Base-by-base conservation (phyloP, 441 rosid genomes). In the Populus tomentosa region DNA sequence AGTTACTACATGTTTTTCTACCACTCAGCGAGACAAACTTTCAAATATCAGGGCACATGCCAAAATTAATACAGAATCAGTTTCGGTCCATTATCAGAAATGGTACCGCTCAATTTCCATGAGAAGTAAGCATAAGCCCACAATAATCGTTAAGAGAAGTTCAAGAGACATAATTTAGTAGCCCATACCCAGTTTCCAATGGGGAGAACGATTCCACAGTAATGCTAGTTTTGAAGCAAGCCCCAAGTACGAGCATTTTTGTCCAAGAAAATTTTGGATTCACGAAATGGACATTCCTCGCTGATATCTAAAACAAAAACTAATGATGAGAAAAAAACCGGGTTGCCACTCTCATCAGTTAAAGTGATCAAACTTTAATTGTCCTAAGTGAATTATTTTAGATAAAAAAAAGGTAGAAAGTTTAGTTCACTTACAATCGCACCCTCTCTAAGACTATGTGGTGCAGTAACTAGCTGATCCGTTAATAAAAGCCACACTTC, bases 401-500 rank as follows among this genome's bases (percentile, higher is more conserved):
- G 79, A 64, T n/a, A 80, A 9, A 24, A 50, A 72, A 6, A 67
- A 11, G 62, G 3, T n/a, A 35, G 24, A 62, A 7, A 79, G 65
- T 33, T 4, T 14, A 69, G 13, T 53, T 61, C 50, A 84, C 99
- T 88, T 87, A 96, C 99, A 76, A 92, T 82, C n/a, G 98, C 89
- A 14, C 97, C 98, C 71, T 83, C 83, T 73, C 99, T 88, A 65
- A 94, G 84, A 87, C 98, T 82, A 77, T 89, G 99, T 0, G 98
- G 91, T 66, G 80, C 85, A 42, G 67, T 74, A 53, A 83, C 85
- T 56, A 83, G 84, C 74, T 80, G 89, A 85, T 91, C 96, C 9
- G 93, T 90, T 78, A 90, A 86, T 71, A 96, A 77, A 82, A 96
- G 96, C 99, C 97, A 96, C 20, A 91, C 94, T 76, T 93, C 92